A percentile compares a stretch with the other conserved stretches of the same genome.
Conservation (phyloP, 768 basidiomycete species). For the Cystoderma amianthinum region DNA sequence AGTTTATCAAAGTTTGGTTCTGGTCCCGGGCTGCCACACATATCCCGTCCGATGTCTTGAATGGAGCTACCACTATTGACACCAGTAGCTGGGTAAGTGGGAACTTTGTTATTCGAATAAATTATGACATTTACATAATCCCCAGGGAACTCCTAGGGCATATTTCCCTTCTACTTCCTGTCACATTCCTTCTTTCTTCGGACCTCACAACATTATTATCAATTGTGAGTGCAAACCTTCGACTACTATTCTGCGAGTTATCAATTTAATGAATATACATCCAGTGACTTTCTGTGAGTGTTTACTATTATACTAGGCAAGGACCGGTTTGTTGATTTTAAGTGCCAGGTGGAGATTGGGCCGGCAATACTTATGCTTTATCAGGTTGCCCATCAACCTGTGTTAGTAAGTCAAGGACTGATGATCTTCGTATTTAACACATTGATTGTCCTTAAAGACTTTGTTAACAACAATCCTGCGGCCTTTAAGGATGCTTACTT, state of each 20-base stretch:
- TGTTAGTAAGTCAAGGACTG: constrained; percentile 23
- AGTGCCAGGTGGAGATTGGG: constrained; percentile 53
- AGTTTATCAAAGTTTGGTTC: constrained; percentile 65
- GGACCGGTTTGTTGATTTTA: not conserved
- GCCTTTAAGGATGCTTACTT: constrained; percentile 69
- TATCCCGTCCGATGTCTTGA: constrained; percentile 39
- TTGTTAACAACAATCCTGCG: constrained; percentile 57
- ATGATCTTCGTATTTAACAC: not conserved
- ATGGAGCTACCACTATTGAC: constrained; percentile 34
- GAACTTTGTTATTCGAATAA: not conserved
- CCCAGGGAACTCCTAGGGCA: constrained; percentile 51
- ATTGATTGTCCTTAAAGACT: constrained; percentile 28
- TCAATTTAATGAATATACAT: not conserved
- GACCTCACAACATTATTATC: constrained; percentile 57
- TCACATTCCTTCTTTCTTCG: constrained; percentile 46
- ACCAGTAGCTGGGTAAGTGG: constrained; percentile 45
- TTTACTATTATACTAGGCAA: not conserved
- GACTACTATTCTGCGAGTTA: not conserved
- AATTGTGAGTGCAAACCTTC: constrained; percentile 33
- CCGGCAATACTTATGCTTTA: constrained; percentile 31
- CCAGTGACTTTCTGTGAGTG: constrained; percentile 56
- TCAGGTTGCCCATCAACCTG: constrained; percentile 52
- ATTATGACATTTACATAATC: not conserved
- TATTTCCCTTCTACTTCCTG: constrained; percentile 57
- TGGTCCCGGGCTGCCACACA: constrained; percentile 52